Evolutionary conservation across 179 eudicot species (phyloP), one percentile per base, ranked within the genome.

Genomic region (Sideroxylon spinosum): DNA sequence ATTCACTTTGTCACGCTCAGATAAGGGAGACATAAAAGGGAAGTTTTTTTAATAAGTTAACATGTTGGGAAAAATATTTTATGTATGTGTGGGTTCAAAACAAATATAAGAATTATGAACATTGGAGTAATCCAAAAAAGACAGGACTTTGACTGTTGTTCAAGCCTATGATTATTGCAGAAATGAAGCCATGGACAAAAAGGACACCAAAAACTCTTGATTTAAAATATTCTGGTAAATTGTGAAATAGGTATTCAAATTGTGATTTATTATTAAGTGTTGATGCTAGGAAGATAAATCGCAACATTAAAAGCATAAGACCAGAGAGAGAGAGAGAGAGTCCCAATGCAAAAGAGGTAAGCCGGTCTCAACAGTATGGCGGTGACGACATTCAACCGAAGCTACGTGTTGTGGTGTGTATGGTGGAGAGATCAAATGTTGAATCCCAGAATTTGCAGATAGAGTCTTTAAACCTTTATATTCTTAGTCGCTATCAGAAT

Each of bases 321-420:
- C 61, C 20, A 57, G 17, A 14, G 4, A 1, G 20, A 5, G 6
- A 14, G 61, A 22, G 19, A 57, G 44, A 9, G 56, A 7, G 16
- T 13, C 56, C 12, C 16, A 14, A 52, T 14, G 56, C 10, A 52
- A 14, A 9, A 52, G 16, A 14, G 56, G 9, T 9, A 52, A 14
- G 16, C 56, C 3, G 1, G 16, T 52, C 16, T 52, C 56, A 10
- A 52, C 56, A 9, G 10, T 14, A 7, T 37, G 72, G 7, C 72
- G 57, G 29, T 71, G 74, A 20, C n/a, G 32, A 12, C 60, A 10
- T 14, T 71, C 60, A 22, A 37, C 60, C 0, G 17, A 71, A 22
- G 37, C 74, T 3, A 71, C 32, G 23, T 68, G 68, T 37, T 78
- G 57, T 17, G 68, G 80, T 19, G 80, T 78, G 50, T 69, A 60